Base-by-base conservation (phyloP, 768 basidiomycete genomes). In the Tricholoma sp. region DNA sequence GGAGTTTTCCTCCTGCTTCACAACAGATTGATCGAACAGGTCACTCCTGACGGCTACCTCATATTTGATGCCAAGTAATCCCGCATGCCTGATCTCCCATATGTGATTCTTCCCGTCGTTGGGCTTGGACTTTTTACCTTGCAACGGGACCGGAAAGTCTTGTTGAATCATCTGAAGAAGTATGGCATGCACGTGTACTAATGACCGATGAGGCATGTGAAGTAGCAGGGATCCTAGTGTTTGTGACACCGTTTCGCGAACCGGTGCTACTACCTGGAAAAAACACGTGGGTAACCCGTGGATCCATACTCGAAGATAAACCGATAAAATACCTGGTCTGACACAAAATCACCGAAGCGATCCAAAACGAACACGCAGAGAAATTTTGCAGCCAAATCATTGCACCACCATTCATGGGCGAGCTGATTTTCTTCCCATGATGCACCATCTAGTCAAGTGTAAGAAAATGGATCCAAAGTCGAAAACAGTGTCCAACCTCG, bases 31-130 rank as follows among this genome's bases (percentile, higher is more conserved):
- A 24, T 82, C 81, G 56, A 98, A 85, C 20, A 98, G 73, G 67
- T 97, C 94, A 53, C 79, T 84, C 60, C 94, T 77, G 15, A 98
- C 97, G 12, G 96, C 97, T 36, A 98, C 94, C 69, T 98, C 92
- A 68, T 98, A 98, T 76, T 98, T 98, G 69, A 99, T 85, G 1
- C 97, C 97, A 8, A 98, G 80, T 57, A 99, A 74, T 29, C 97
- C 97, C n/a, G 97, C 95, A 75, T 99, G 97, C 54, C 96, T 81
- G 50, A 99, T 89, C 71, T 98, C 93, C 97, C 97, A 99, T 6
- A 94, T 81, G 70, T 95, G 91, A 53, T 72, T 74, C 62, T 75
- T 69, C 57, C 82, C 75, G 60, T 69, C 56, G 24, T 75, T 74
- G 31, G 59, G 58, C 51, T 65, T 61, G 0, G 65, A 50, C 55